Evolutionary conservation across 2,329 filamentous ascomycete species (phyloP).

Genomic region (Cercospora janseana): DNA sequence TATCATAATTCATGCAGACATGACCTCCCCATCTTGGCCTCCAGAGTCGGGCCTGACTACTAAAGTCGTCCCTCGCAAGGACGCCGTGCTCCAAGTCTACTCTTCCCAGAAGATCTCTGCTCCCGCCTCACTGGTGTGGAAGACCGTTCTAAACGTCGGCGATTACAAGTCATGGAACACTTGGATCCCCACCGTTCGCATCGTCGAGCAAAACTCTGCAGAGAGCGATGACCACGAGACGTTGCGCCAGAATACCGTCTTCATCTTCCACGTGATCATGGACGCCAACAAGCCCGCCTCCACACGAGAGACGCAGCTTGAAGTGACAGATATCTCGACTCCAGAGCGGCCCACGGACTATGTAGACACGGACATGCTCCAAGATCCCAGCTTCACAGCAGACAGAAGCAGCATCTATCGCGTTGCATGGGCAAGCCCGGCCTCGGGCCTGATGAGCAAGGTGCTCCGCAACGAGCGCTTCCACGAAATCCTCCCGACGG

Average conservation of each 20-base stretch:
- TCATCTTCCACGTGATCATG: slow-evolving; percentile 33
- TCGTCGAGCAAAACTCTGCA: slow-evolving; percentile 26
- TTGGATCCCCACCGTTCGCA: slow-evolving; percentile 44
- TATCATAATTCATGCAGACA: no score
- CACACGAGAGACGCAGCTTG: slow-evolving; percentile 22
- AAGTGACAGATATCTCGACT: slow-evolving; percentile 32
- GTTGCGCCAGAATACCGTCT: slow-evolving; percentile 22
- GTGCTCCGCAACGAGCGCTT: slow-evolving; percentile 32
- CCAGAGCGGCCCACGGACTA: slow-evolving; percentile 28
- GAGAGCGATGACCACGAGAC: background rate
- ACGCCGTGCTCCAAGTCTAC: slow-evolving; percentile 25
- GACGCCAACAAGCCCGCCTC: slow-evolving; percentile 29
- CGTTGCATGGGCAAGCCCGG: slow-evolving; percentile 29
- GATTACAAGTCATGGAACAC: slow-evolving; percentile 47
- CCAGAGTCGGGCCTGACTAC: slow-evolving; percentile 30
- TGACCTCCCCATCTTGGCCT: slow-evolving; percentile 25
- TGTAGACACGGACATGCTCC: slow-evolving; percentile 19
- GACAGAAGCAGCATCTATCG: slow-evolving; percentile 30
- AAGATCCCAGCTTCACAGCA: slow-evolving; percentile 21
- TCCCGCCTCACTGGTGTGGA: slow-evolving; percentile 42
- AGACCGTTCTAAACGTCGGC: slow-evolving; percentile 42
- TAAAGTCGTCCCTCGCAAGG: slow-evolving; percentile 24
- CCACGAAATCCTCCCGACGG: slow-evolving; percentile 32
- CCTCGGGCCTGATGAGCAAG: slow-evolving; percentile 25
- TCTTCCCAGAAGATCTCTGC: slow-evolving; percentile 39